A percentile compares a stretch with the other conserved stretches of the same genome.
These are phyloP conservation scores for Trichoderma sp. DNA, from an alignment of 2,329 filamentous ascomycete species.

Conservation along the genomic window DNA sequence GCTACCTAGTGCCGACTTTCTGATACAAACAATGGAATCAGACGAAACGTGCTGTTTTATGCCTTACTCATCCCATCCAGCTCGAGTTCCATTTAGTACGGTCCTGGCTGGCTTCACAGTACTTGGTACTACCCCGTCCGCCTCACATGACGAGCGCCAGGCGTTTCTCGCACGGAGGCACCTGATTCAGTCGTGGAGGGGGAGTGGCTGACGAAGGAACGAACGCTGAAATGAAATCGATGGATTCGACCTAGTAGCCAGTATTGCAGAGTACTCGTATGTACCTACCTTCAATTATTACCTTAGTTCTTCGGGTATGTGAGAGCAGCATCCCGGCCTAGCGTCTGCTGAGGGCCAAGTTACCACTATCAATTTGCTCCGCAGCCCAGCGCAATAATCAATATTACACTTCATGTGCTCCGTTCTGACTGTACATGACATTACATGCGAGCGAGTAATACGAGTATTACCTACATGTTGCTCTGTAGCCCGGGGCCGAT, in stretches of 20 bases:
- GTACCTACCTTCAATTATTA: background rate
- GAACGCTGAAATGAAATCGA: background rate
- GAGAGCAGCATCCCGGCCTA: background rate
- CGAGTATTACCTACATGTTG: background rate
- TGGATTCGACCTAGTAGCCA: background rate
- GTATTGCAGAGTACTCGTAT: conserved; percentile 1
- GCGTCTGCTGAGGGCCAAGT: background rate
- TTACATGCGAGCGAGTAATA: background rate
- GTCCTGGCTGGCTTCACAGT: background rate
- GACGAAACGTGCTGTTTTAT: background rate
- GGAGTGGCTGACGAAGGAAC: conserved; percentile 16
- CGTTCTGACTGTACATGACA: background rate
- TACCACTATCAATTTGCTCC: background rate
- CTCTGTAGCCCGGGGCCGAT: background rate
- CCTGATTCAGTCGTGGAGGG: conserved; percentile 21
- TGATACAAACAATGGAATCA: background rate
- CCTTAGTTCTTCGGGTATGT: background rate
- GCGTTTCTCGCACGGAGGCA: conserved; percentile 19
- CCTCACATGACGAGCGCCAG: conserved; percentile 17
- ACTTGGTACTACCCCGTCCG: background rate
- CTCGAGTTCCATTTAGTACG: too few relatives aligned
- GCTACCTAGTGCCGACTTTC: background rate
- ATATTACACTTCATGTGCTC: background rate
- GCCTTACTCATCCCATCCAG: too few relatives aligned
- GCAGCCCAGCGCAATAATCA: background rate